Conservation (phyloP, 2,329 filamentous ascomycete genomes). For the Stachybotrys echinatus region DNA sequence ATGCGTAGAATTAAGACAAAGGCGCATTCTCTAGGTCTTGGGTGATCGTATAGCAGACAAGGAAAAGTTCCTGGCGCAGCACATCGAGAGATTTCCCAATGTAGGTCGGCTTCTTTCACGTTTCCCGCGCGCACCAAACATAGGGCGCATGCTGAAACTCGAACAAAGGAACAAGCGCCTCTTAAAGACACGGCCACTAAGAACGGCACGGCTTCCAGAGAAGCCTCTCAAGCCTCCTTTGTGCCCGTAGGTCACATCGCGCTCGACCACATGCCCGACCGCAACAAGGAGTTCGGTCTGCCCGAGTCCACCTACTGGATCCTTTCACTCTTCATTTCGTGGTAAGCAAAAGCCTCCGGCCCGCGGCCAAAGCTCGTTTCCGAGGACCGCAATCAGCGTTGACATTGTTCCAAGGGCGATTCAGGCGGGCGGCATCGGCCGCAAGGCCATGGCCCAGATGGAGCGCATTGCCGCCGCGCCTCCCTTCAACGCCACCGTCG, state of each 20-base stretch:
- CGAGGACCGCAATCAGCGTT: background rate
- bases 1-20: too few relatives aligned
- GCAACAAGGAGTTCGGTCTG: slow-evolving; percentile 23
- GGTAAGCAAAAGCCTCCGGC: too few relatives aligned
- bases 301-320: slow-evolving; percentile 29
- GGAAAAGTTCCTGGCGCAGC: background rate
- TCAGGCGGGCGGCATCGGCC: slow-evolving; percentile 28
- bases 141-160: background rate
- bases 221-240: slow-evolving; percentile 24
- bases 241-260: slow-evolving; percentile 35
- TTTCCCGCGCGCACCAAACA: background rate
- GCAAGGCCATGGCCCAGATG: slow-evolving; percentile 26
- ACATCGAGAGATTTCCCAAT: background rate
- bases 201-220: slow-evolving; percentile 18
- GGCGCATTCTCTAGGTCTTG: background rate
- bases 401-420: slow-evolving; percentile 15
- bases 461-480: slow-evolving; percentile 23
- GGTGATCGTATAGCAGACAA: background rate
- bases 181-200: slow-evolving; percentile 28
- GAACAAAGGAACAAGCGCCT: slow-evolving; percentile 22
- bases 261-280: slow-evolving; percentile 24
- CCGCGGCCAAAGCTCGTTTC: too few relatives aligned
- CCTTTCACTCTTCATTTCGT: slow-evolving; percentile 34
- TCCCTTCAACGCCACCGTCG: slow-evolving; percentile 24
- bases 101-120: background rate